Evolutionary conservation across 2,329 filamentous ascomycete species (phyloP).

Genomic region (Graphilbum sp.): DNA sequence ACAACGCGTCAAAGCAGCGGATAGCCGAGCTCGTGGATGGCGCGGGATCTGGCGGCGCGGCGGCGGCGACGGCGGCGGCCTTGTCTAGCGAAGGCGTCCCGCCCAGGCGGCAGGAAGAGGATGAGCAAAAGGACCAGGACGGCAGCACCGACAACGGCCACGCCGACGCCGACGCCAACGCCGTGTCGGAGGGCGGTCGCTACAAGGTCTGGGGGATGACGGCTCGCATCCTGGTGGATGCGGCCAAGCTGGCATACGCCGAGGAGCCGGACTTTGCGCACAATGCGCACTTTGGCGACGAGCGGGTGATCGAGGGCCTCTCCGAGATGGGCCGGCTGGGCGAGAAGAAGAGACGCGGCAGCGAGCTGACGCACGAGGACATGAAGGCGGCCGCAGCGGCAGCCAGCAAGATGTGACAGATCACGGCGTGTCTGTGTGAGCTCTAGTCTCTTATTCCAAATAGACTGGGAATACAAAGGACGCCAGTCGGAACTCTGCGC

Average conservation of each 20-base stretch:
- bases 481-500: no score
- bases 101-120: not conserved
- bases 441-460: no score
- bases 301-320: slow-evolving; percentile 29
- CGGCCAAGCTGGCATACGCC: slow-evolving; percentile 67
- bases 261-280: slow-evolving; percentile 73
- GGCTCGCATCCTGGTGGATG: slow-evolving; percentile 75
- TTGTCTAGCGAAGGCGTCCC: not conserved
- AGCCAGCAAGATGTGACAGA: slow-evolving; percentile 12
- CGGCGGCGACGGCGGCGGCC: slow-evolving; percentile 8
- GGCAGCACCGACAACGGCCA: slow-evolving; percentile 1
- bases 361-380: slow-evolving; percentile 15
- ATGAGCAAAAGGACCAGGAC: slow-evolving; percentile 4
- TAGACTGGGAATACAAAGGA: no score
- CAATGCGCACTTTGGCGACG: slow-evolving; percentile 36
- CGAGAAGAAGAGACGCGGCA: slow-evolving; percentile 25
- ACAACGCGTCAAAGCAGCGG: not conserved
- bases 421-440: no score
- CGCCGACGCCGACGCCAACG: slow-evolving; percentile 12
- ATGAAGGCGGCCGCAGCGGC: not conserved
- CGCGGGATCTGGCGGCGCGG: no score
- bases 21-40: no score
- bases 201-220: slow-evolving; percentile 96
- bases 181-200: slow-evolving; percentile 29
- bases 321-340: slow-evolving; percentile 27